phyloP scores from a whole-genome alignment of 2,329 filamentous ascomycete species.

The Claviceps paspali region DNA sequence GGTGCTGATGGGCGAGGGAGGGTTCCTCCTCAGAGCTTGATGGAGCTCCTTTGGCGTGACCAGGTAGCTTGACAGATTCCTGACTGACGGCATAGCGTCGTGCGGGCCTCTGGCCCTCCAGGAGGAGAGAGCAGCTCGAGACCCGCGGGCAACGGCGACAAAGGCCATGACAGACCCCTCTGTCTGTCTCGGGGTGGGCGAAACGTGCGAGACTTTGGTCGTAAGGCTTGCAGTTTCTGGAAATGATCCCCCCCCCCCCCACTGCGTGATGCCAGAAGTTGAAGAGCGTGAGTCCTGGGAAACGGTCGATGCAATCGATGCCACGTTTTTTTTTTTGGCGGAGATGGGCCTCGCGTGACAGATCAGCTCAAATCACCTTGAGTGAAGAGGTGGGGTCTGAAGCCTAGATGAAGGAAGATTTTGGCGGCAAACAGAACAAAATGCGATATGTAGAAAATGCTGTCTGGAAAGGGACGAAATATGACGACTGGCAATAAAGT shows the following conservation, averaged over 20 bases:
- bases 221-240: neutral
- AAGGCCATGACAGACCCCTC: constrained; percentile 23
- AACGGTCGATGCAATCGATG: neutral
- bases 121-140: constrained; percentile 24
- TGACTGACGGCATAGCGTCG: constrained; percentile 13
- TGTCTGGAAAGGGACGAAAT: neutral
- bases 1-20: constrained; percentile 63
- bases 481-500: too few relatives aligned
- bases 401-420: neutral
- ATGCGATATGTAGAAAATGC: neutral
- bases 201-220: neutral
- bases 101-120: constrained; percentile 18
- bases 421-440: neutral
- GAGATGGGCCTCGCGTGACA: too few relatives aligned
- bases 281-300: neutral
- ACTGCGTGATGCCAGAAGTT: neutral
- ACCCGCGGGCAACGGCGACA: constrained; percentile 25
- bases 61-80: constrained; percentile 61
- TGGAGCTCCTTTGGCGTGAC: constrained; percentile 72
- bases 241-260: too few relatives aligned
- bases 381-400: neutral
- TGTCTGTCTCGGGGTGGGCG: neutral
- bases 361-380: neutral
- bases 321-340: too few relatives aligned
- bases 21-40: constrained; percentile 68